A percentile compares a stretch with the other conserved stretches of the same genome.
Evolutionary conservation across 2,329 filamentous ascomycete genomes (phyloP).

Genomic region (Botrytis fragariae): DNA sequence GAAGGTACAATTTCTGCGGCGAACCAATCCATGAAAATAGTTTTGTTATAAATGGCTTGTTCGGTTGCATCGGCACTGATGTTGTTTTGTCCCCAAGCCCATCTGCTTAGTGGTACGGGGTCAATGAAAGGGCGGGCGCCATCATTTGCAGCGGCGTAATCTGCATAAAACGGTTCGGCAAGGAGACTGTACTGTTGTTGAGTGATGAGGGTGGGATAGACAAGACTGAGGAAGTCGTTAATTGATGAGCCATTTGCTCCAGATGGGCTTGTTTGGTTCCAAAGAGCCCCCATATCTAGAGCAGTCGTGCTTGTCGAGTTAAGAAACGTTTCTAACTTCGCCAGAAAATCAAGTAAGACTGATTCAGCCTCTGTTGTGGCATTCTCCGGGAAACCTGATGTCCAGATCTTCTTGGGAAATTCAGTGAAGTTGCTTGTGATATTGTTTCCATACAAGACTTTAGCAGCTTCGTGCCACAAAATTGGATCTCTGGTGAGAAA

Average conservation of each 20-base stretch:
- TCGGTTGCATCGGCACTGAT: slow-evolving; percentile 41
- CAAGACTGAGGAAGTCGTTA: slow-evolving; percentile 42
- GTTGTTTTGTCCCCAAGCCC: slow-evolving; percentile 46
- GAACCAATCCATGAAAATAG: slow-evolving; percentile 48
- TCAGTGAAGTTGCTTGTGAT: slow-evolving; percentile 42
- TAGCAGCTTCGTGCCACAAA: slow-evolving; percentile 44
- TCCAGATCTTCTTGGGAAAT: slow-evolving; percentile 45
- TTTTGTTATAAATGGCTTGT: slow-evolving; percentile 50
- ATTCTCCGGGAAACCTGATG: slow-evolving; percentile 44
- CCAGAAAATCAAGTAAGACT: slow-evolving; percentile 44
- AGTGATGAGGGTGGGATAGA: slow-evolving; percentile 48
- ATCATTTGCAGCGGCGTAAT: slow-evolving; percentile 47
- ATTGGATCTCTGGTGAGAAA: slow-evolving; percentile 46
- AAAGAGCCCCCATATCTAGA: slow-evolving; percentile 26
- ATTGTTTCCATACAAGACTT: slow-evolving; percentile 47
- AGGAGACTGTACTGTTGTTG: slow-evolving; percentile 48
- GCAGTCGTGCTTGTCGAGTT: slow-evolving; percentile 38
- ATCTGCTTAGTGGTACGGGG: slow-evolving; percentile 48
- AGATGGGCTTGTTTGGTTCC: slow-evolving; percentile 32
- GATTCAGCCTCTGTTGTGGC: slow-evolving; percentile 40
- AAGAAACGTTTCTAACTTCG: slow-evolving; percentile 45
- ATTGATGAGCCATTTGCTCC: slow-evolving; percentile 38
- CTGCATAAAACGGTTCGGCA: slow-evolving; percentile 48
- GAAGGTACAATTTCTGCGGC: slow-evolving; percentile 45
- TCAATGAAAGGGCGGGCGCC: slow-evolving; percentile 50